Evolutionary conservation across 257 asterid species (phyloP), one percentile per base, ranked within the genome.

Genomic region (Lithospermum erythrorhizon): DNA sequence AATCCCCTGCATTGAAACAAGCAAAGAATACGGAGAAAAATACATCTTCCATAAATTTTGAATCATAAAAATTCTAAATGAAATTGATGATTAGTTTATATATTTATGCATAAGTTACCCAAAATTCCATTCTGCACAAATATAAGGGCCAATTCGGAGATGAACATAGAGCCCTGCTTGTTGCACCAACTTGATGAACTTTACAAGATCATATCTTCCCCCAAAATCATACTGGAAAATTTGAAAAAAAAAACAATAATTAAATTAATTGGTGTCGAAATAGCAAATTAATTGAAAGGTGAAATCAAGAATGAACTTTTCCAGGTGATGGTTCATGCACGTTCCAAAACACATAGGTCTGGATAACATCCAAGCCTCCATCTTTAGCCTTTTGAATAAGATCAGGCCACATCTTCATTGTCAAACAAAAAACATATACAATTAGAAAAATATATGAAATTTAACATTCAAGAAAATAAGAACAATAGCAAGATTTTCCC

Each of bases 51-150:
- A 29, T 22, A 19, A 25, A n/a, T 11, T 37, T 15, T 35, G 16
- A 4, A 17, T 7, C 27, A 11, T 47, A n/a, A n/a, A n/a, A n/a
- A n/a, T n/a, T n/a, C n/a, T n/a, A n/a, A n/a, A n/a, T n/a, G n/a
- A 24, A 60, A 15, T 16, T 22, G 56, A 32, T 51, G 5, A 18
- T 8, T 41, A 13, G 14, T 53, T 35, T 51, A 23, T 4, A 19
- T 8, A 47, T 59, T 29, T 19, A 35, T 19, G 2, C 7, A 6
- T 29, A 61, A n/a, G 56, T 64, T 81, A 88, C 96, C 98, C 97
- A 61, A 86, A 84, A 57, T 88, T 91, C 96, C 97, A 91, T 65
- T 91, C 98, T 19, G 94, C 98, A 68, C 98, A 91, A 25, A 86
- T 67, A 45, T 76, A 88, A 21, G 98, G 96, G 59, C 98, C 98